Percentiles rank a stretch among this genome's conserved stretches.
Conservation (phyloP, 2,329 filamentous ascomycete species). For the Fusarium continuum region DNA sequence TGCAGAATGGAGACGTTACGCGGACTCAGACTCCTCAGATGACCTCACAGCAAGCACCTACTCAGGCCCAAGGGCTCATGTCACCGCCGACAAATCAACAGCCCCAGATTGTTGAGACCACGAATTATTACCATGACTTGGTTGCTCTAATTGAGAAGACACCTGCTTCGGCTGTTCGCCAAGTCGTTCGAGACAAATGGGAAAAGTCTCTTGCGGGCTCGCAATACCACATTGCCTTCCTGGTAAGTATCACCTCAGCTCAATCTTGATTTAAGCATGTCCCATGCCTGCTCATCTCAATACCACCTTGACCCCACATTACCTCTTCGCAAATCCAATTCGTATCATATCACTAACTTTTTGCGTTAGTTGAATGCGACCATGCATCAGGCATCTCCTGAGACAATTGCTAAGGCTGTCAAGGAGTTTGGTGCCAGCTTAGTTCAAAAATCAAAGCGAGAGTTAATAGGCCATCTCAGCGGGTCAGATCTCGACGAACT, state of each 20-base stretch:
- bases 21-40: not conserved
- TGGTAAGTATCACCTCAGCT: slow-evolving; percentile 53
- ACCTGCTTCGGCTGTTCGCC: slow-evolving; percentile 57
- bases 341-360: slow-evolving; percentile 37
- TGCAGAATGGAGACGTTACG: slow-evolving; percentile 1
- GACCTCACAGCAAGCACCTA: not conserved
- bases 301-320: not conserved
- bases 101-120: slow-evolving; percentile 41
- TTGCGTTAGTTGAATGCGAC: slow-evolving; percentile 57
- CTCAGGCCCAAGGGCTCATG: not conserved
- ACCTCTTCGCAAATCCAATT: not conserved
- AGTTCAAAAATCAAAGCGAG: slow-evolving; percentile 51
- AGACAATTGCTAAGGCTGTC: slow-evolving; percentile 52
- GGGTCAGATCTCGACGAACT: slow-evolving; percentile 57
- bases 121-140: slow-evolving; percentile 39
- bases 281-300: not conserved
- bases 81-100: not conserved
- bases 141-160: slow-evolving; percentile 50
- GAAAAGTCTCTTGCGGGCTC: slow-evolving; percentile 60
- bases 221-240: slow-evolving; percentile 61
- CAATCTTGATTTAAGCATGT: not conserved
- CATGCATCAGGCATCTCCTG: slow-evolving; percentile 55
- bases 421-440: slow-evolving; percentile 58
- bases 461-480: slow-evolving; percentile 55
- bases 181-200: slow-evolving; percentile 61